A percentile compares a stretch with the other conserved stretches of the same genome.
These are phyloP conservation scores for Anisodus acutangulus DNA, from an alignment of 257 asterid genomes.

Conservation along the genomic window DNA sequence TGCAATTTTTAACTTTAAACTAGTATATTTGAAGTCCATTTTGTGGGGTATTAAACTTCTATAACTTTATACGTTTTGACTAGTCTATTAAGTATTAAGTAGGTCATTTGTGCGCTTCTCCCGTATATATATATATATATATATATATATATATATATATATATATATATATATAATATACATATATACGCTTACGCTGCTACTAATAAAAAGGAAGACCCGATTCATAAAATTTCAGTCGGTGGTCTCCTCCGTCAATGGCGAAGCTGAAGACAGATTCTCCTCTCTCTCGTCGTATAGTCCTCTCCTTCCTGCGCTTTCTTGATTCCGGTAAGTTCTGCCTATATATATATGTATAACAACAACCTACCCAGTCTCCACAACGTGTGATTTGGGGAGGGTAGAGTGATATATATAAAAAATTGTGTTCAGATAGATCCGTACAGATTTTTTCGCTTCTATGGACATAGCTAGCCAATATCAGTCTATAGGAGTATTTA, in stretches of 20 bases:
- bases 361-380: no score
- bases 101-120: no score
- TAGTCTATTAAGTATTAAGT: no score
- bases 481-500: not conserved
- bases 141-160: no score
- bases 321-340: constrained; percentile 61
- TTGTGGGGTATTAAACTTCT: no score
- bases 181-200: not conserved
- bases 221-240: not conserved
- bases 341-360: not conserved
- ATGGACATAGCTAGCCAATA: not conserved
- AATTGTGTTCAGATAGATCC: not conserved
- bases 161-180: no score
- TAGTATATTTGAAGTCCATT: no score
- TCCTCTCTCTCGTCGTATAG: constrained; percentile 82
- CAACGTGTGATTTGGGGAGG: no score
- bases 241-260: constrained; percentile 41
- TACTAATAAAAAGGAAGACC: not conserved
- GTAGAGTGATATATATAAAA: no score
- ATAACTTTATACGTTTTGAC: no score
- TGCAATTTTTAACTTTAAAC: no score
- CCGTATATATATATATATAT: no score
- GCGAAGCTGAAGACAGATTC: constrained; percentile 67
- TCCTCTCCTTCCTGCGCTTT: constrained; percentile 65
- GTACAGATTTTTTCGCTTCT: not conserved